These are phyloP conservation scores for Penicillium oxalicum DNA, from an alignment of 2,329 filamentous ascomycete species.

Conservation along the genomic window DNA sequence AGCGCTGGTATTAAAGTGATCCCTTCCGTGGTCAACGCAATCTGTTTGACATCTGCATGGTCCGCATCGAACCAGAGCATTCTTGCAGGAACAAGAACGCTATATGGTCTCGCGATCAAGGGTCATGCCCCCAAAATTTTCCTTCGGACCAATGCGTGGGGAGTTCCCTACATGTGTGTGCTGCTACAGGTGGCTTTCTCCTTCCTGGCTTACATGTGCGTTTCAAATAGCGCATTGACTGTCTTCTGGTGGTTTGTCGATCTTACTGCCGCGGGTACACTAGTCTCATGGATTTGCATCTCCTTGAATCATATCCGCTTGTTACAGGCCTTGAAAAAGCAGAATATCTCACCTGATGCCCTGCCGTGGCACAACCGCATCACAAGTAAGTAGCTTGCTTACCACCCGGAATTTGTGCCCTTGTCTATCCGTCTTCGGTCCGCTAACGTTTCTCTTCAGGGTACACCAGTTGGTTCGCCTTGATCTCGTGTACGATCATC, in stretches of 20 bases:
- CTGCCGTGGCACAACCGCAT: conserved; percentile 60
- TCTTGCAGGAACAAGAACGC: conserved; percentile 48
- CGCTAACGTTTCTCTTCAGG: conserved; percentile 34
- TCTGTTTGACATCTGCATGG: conserved; percentile 67
- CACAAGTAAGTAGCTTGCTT: conserved; percentile 45
- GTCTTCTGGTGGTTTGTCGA: conserved; percentile 63
- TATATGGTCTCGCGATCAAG: conserved; percentile 46
- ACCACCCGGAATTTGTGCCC: too few species aligned
- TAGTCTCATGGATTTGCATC: conserved; percentile 59
- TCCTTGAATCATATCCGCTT: conserved; percentile 56
- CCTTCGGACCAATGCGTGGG: conserved; percentile 29
- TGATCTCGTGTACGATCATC: conserved; percentile 58
- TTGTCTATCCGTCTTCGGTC: too few species aligned
- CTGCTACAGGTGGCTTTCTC: conserved; percentile 37
- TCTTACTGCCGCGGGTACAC: conserved; percentile 56
- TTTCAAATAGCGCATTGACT: conserved; percentile 48
- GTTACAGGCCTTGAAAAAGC: conserved; percentile 49
- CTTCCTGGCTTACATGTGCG: conserved; percentile 43
- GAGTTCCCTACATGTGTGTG: conserved; percentile 43
- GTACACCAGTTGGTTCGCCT: conserved; percentile 55
- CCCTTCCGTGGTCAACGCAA: conserved; percentile 67
- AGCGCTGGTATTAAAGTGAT: conserved; percentile 62
- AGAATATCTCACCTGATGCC: conserved; percentile 46
- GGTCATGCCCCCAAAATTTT: conserved; percentile 49
- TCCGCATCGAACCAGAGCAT: conserved; percentile 65